These are phyloP conservation scores for Hymenoscyphus fraxineus DNA, from an alignment of 2,329 filamentous ascomycete genomes.

Conservation along the genomic window DNA sequence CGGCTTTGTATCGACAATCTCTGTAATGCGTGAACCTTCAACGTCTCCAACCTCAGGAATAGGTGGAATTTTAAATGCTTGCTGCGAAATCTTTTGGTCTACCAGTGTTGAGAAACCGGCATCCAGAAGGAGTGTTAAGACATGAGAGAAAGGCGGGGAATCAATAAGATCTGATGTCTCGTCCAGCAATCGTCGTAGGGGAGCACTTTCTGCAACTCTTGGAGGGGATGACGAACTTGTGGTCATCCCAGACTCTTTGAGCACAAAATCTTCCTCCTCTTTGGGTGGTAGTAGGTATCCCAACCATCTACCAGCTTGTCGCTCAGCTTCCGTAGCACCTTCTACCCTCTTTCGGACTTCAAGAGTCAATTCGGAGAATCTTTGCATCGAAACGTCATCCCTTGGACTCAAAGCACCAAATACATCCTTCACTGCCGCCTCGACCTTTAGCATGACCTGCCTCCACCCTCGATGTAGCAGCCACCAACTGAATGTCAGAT, in stretches of 20 bases:
- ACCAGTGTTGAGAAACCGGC: constrained; percentile 80
- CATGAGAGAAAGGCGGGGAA: constrained; percentile 83
- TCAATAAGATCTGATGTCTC: constrained; percentile 96
- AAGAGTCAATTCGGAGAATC: constrained; percentile 74
- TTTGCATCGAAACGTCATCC: constrained; percentile 79
- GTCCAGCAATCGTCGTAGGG: constrained; percentile 82
- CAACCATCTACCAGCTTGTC: constrained; percentile 64
- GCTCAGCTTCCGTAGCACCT: constrained; percentile 62
- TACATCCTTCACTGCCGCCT: constrained; percentile 80
- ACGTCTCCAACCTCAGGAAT: constrained; percentile 29
- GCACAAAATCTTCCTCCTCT: constrained; percentile 76
- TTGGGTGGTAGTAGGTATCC: constrained; percentile 75
- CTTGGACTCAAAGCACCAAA: constrained; percentile 87
- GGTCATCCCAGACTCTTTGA: constrained; percentile 79
- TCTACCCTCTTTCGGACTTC: constrained; percentile 84
- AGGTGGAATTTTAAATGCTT: constrained; percentile 66
- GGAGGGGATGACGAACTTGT: constrained; percentile 42
- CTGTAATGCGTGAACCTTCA: constrained; percentile 40
- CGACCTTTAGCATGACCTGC: constrained; percentile 75
- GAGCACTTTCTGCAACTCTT: constrained; percentile 40
- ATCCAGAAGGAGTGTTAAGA: constrained; percentile 82
- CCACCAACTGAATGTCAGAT: constrained; percentile 98
- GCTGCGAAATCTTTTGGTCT: constrained; percentile 73
- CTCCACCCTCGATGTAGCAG: constrained; percentile 86
- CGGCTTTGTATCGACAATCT: constrained; percentile 48